These are phyloP conservation scores for Bipolaris gigantea DNA, from an alignment of 2,329 filamentous ascomycete genomes.

Conservation along the genomic window DNA sequence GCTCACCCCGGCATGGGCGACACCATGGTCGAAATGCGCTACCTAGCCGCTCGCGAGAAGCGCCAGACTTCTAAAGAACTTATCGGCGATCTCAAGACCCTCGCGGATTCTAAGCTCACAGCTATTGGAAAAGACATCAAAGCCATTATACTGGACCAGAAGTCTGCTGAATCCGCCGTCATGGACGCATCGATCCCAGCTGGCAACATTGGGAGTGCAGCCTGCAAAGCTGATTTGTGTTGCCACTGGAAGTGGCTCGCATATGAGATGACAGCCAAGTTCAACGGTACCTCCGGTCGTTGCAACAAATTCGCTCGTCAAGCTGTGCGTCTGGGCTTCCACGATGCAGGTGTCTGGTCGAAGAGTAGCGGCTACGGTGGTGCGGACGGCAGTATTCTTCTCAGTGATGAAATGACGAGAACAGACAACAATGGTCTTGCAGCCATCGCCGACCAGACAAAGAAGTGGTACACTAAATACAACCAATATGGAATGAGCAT, in stretches of 20 bases:
- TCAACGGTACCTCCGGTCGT: constrained; percentile 39
- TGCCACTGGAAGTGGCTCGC: constrained; percentile 43
- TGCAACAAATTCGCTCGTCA: constrained; percentile 39
- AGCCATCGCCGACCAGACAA: constrained; percentile 34
- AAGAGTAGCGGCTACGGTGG: constrained; percentile 34
- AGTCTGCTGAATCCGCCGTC: constrained; percentile 23
- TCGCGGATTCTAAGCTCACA: constrained; percentile 35
- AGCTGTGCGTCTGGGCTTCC: constrained; percentile 40
- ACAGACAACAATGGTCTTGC: constrained; percentile 35
- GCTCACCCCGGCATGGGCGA: constrained; percentile 39
- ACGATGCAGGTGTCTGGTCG: constrained; percentile 40
- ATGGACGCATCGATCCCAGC: constrained; percentile 30
- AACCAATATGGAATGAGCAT: constrained; percentile 41
- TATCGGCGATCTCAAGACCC: constrained; percentile 40
- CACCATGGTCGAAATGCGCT: constrained; percentile 24
- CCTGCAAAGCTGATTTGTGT: constrained; percentile 41
- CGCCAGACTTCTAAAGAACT: constrained; percentile 37
- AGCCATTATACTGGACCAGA: constrained; percentile 35
- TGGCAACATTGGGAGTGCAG: constrained; percentile 35
- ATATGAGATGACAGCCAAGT: constrained; percentile 40
- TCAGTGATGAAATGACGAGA: constrained; percentile 35
- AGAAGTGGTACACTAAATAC: constrained; percentile 38
- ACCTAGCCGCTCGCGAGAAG: constrained; percentile 19
- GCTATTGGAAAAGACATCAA: constrained; percentile 41
- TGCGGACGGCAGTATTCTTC: constrained; percentile 39